Evolutionary conservation across 805 yeast genomes (phyloP).

Genomic region (Candida railenensis): DNA sequence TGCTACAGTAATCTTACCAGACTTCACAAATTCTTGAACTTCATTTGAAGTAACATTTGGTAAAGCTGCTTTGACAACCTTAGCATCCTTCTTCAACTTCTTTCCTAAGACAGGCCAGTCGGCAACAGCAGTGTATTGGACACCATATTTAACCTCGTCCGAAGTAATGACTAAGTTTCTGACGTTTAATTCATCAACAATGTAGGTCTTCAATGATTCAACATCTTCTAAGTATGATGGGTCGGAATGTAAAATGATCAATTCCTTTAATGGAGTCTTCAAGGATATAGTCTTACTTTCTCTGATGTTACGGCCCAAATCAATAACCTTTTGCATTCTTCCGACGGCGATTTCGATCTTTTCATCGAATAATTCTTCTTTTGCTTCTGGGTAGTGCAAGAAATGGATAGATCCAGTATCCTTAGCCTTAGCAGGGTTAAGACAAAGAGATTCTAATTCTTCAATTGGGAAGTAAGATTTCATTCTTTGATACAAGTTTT

Average conservation of each 20-base stretch:
- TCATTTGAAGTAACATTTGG: slow-evolving; percentile 79
- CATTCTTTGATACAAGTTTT: slow-evolving; percentile 79
- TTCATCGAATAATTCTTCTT: slow-evolving; percentile 76
- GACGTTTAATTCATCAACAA: slow-evolving; percentile 88
- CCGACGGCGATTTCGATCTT: slow-evolving; percentile 83
- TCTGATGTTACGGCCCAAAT: slow-evolving; percentile 92
- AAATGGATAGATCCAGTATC: slow-evolving; percentile 90
- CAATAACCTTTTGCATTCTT: slow-evolving; percentile 97
- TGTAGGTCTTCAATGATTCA: slow-evolving; percentile 72
- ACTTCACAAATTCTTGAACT: slow-evolving; percentile 69
- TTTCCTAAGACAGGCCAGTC: slow-evolving; percentile 99
- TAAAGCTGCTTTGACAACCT: slow-evolving; percentile 90
- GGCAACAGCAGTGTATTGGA: slow-evolving; percentile 90
- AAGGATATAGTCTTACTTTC: slow-evolving; percentile 92
- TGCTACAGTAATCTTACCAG: slow-evolving; percentile 79
- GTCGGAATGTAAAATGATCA: slow-evolving; percentile 85
- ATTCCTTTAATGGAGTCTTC: slow-evolving; percentile 89
- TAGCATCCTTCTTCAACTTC: slow-evolving; percentile 91
- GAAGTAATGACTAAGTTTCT: slow-evolving; percentile 84
- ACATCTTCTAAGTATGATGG: slow-evolving; percentile 72
- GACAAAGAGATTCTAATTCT: slow-evolving; percentile 43
- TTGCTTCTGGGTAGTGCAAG: slow-evolving; percentile 83
- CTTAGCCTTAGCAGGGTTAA: slow-evolving; percentile 38
- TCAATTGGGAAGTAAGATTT: slow-evolving; percentile 59
- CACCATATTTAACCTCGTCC: slow-evolving; percentile 90